phyloP scores from a whole-genome alignment of 2,329 filamentous ascomycete genomes.

The Fusarium temperatum region DNA sequence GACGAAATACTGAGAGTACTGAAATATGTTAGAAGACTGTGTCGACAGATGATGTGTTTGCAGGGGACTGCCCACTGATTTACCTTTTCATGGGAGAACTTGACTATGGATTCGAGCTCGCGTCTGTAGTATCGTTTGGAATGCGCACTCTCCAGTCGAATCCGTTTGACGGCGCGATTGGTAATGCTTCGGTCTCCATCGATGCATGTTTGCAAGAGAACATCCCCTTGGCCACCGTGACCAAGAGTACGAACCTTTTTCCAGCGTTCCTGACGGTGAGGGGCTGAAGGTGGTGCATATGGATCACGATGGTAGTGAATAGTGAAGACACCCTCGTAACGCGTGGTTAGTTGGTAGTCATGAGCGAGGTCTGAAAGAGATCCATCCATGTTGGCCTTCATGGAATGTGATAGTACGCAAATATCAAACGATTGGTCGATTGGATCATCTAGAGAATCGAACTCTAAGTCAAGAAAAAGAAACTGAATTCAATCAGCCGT shows the following conservation, averaged over 20 bases:
- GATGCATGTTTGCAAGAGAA: not conserved
- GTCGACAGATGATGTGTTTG: too few species aligned
- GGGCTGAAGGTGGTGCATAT: not conserved
- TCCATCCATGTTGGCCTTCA: too few species aligned
- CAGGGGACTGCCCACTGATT: too few species aligned
- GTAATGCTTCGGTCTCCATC: not conserved
- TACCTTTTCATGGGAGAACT: not conserved
- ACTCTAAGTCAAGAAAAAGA: too few species aligned
- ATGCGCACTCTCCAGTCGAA: not conserved
- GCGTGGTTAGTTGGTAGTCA: not conserved
- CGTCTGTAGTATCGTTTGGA: not conserved
- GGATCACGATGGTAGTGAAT: not conserved
- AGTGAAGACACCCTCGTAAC: not conserved
- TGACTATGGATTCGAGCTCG: not conserved
- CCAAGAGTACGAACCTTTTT: not conserved
- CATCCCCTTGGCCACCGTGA: not conserved
- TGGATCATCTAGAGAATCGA: fast-evolving
- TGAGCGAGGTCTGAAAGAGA: too few species aligned
- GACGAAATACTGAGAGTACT: not conserved
- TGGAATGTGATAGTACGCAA: too few species aligned
- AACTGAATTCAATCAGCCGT: too few species aligned
- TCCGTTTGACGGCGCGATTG: not conserved
- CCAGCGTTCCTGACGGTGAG: not conserved
- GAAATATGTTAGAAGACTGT: too few species aligned
- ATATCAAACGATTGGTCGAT: too few species aligned